Conservation (phyloP, 108 stramenopile genomes). For the Phaeodactylum tricornutum region DNA sequence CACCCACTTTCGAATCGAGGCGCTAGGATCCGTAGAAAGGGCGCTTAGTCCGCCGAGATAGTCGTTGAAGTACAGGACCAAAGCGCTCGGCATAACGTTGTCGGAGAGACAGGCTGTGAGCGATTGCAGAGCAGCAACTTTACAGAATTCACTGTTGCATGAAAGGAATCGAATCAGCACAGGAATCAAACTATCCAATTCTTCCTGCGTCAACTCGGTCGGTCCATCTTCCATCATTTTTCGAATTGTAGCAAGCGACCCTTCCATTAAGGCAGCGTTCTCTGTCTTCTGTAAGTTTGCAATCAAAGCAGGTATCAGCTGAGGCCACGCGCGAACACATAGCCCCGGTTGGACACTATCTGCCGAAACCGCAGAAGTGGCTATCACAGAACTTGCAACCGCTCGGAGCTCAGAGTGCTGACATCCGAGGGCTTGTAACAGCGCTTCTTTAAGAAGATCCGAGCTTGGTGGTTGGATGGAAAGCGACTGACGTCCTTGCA, state of each 20-base stretch:
- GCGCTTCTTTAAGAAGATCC: conserved; percentile 25
- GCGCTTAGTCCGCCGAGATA: conserved; percentile 57
- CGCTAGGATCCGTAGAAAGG: conserved; percentile 51
- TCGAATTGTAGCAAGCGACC: conserved; percentile 45
- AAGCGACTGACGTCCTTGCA: too few species aligned
- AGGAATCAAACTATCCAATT: conserved; percentile 54
- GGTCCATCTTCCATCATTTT: conserved; percentile 84
- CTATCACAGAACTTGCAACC: conserved; percentile 40
- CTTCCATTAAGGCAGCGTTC: conserved; percentile 12
- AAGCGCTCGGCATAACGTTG: conserved; percentile 43
- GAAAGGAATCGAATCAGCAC: conserved; percentile 35
- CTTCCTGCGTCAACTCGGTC: conserved; percentile 21
- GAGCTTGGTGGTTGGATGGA: conserved; percentile 2
- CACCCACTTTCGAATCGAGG: conserved; percentile 64
- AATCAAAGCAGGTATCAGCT: conserved; percentile 25
- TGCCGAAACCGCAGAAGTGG: conserved; percentile 28
- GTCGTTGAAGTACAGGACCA: conserved; percentile 70
- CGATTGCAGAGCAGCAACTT: conserved; percentile 34
- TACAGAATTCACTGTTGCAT: conserved; percentile 14
- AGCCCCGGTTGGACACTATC: conserved; percentile 34
- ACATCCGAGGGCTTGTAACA: conserved; percentile 25
- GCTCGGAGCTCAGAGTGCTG: conserved; percentile 24
- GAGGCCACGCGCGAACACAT: conserved; percentile 27
- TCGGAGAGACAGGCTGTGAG: conserved; percentile 38
- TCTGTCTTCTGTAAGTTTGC: conserved; percentile 11